A percentile compares a stretch with the other conserved stretches of the same genome.
Conservation (phyloP, 2,329 filamentous ascomycete genomes). For the Rhytidhysteron rufulum region DNA sequence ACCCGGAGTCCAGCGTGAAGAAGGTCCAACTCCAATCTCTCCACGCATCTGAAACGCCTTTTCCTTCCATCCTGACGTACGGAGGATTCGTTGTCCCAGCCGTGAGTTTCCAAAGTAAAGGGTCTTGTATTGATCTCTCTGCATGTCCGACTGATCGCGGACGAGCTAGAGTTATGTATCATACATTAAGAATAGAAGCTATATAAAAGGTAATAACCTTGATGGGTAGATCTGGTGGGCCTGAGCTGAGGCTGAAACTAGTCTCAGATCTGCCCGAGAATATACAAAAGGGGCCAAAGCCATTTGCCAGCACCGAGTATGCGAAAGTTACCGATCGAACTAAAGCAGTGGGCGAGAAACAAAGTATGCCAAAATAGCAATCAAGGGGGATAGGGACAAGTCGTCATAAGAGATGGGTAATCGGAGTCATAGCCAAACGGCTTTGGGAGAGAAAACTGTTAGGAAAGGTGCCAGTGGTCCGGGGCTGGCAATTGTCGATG, state of each 20-base stretch:
- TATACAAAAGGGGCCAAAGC: constrained; percentile 30
- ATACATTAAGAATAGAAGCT: constrained; percentile 43
- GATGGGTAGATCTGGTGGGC: constrained; percentile 14
- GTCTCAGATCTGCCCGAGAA: constrained; percentile 31
- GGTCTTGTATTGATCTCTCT: constrained; percentile 31
- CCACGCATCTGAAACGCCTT: too few relatives aligned
- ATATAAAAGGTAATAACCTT: constrained; percentile 38
- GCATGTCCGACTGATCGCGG: constrained; percentile 21
- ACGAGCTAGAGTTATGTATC: constrained; percentile 24
- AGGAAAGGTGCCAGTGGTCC: background rate
- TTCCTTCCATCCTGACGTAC: too few relatives aligned
- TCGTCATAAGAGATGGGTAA: constrained; percentile 32
- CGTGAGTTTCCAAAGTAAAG: constrained; percentile 5
- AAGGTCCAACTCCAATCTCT: too few relatives aligned
- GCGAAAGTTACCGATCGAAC: constrained; percentile 7
- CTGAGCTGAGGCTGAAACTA: constrained; percentile 13
- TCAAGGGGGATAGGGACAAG: constrained; percentile 17
- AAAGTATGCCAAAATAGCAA: constrained; percentile 16
- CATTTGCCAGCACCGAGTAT: constrained; percentile 16
- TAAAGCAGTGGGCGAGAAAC: constrained; percentile 17
- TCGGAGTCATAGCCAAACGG: constrained; percentile 36
- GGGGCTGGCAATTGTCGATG: background rate
- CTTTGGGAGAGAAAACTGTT: constrained; percentile 11
- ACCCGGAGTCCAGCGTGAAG: too few relatives aligned
- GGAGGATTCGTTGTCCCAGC: too few relatives aligned